Conservation (phyloP, 179 eudicot genomes). For the Carnegiea gigantea region DNA sequence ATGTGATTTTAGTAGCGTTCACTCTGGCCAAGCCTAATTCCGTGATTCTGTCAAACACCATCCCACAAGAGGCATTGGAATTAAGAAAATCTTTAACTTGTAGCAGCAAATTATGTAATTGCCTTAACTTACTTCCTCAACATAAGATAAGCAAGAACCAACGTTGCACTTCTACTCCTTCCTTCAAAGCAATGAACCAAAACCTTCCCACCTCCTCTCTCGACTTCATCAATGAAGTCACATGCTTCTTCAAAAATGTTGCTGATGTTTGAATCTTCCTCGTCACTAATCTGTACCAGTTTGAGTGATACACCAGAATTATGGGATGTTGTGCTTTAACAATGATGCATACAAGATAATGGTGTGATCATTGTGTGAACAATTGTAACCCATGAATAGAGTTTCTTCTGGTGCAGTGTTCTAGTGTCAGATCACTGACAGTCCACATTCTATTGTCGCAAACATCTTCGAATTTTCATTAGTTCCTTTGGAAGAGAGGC, state of each 20-base stretch:
- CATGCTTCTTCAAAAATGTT: slow-evolving; percentile 81
- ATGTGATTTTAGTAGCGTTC: neutral
- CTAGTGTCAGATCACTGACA: neutral
- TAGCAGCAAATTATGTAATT: neutral
- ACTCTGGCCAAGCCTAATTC: no score
- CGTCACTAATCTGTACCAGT: slow-evolving; percentile 65
- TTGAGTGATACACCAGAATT: neutral
- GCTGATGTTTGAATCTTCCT: slow-evolving; percentile 84
- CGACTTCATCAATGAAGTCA: slow-evolving; percentile 72
- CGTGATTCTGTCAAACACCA: neutral
- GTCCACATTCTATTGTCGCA: neutral
- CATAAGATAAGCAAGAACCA: slow-evolving; percentile 90
- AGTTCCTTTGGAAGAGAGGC: neutral
- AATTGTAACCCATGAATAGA: no score
- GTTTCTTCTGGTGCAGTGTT: neutral
- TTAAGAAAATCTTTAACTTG: neutral
- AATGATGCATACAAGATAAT: neutral
- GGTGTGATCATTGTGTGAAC: neutral
- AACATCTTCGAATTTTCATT: neutral
- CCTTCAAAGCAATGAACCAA: slow-evolving; percentile 99
- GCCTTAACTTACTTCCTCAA: slow-evolving; percentile 73
- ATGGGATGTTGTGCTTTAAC: neutral
- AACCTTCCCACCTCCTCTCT: slow-evolving; percentile 72
- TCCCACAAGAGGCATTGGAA: neutral
- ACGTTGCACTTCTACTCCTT: slow-evolving; percentile 94